Conservation (phyloP, 129 eudicot species). For the Logfia minima region DNA sequence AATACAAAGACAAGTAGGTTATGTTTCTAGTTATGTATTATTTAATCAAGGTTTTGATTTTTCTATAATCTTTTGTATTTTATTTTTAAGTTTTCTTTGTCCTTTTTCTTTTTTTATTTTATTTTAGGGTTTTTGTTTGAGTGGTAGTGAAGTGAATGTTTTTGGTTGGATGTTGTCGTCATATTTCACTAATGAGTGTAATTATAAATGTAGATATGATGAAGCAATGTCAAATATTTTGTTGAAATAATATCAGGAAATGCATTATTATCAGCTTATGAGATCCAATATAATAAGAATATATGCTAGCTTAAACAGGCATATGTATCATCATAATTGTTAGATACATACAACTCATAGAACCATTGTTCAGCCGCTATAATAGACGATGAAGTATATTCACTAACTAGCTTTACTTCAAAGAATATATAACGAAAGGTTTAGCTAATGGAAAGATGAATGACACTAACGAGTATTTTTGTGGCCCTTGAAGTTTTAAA, state of each 20-base stretch:
- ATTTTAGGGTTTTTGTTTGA: slow-evolving; percentile 25
- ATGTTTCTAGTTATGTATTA: slow-evolving; percentile 45
- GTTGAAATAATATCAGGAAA: background rate
- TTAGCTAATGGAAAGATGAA: too few species aligned
- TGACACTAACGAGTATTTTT: too few species aligned
- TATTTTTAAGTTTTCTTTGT: background rate
- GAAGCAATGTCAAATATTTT: slow-evolving; percentile 29
- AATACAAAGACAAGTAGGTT: slow-evolving; percentile 37
- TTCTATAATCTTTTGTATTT: background rate
- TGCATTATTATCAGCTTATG: background rate
- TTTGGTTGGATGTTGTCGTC: slow-evolving; percentile 37
- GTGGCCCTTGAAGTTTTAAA: too few species aligned
- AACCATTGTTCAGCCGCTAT: too few species aligned
- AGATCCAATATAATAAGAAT: background rate
- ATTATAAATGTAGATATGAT: slow-evolving; percentile 31
- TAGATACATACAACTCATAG: too few species aligned
- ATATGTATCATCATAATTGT: too few species aligned
- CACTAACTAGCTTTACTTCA: too few species aligned
- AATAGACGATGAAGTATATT: too few species aligned
- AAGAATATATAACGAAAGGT: too few species aligned
- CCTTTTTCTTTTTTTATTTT: background rate
- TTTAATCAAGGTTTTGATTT: background rate
- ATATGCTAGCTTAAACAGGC: too few species aligned
- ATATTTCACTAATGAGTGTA: slow-evolving; percentile 30
- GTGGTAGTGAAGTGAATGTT: slow-evolving; percentile 33